Evolutionary conservation across 75 land plant species (phyloP).

Genomic region (Adiantum capillusveneris): DNA sequence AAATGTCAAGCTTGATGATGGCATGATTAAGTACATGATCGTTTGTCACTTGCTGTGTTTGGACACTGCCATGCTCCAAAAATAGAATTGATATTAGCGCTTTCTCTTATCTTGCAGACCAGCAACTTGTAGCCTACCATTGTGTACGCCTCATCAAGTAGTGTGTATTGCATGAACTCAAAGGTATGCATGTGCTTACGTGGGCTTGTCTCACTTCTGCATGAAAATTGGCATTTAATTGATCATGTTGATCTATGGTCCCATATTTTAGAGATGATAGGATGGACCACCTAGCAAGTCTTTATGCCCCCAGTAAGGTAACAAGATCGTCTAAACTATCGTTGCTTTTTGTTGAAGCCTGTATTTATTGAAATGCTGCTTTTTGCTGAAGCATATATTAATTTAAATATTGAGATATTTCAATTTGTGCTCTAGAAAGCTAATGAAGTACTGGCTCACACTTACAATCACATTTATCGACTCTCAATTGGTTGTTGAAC

Average conservation of each 20-base stretch:
- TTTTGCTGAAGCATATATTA: neutral
- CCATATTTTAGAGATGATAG: slow-evolving; percentile 18
- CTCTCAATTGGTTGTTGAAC: slow-evolving; percentile 19
- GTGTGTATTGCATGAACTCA: slow-evolving; percentile 17
- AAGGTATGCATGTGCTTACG: slow-evolving; percentile 5
- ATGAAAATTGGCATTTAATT: no score
- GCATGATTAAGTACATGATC: no score
- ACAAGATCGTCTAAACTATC: no score
- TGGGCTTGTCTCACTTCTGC: no score
- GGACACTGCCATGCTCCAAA: no score
- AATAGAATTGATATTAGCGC: no score
- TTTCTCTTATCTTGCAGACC: slow-evolving; percentile 5
- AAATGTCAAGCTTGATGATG: no score
- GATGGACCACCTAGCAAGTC: slow-evolving; percentile 18
- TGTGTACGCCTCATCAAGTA: slow-evolving; percentile 17
- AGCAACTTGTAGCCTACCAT: slow-evolving; percentile 20
- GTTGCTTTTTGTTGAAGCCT: neutral
- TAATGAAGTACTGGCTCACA: slow-evolving; percentile 35
- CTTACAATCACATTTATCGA: slow-evolving; percentile 35
- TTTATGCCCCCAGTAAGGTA: slow-evolving; percentile 28
- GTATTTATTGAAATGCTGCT: neutral
- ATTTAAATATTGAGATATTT: neutral
- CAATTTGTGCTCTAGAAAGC: slow-evolving; percentile 16
- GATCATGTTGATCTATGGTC: neutral
- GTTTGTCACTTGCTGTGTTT: no score